Conservation (phyloP, 106 monocot genomes). For the Apostasia shenzhenica region DNA sequence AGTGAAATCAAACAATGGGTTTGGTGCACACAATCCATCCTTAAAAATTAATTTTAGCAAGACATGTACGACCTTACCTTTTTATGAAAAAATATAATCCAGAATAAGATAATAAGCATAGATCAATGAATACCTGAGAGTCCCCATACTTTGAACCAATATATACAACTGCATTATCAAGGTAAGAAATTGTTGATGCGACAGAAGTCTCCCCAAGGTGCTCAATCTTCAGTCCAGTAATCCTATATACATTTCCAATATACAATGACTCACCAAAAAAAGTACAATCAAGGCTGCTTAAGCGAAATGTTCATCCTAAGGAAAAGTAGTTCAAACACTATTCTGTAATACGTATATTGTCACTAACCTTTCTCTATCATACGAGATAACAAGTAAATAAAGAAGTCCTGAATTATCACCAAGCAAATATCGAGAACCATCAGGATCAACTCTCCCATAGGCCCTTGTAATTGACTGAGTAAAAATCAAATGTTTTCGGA, state of each 20-base stretch:
- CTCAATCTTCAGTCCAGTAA: slow-evolving; percentile 96
- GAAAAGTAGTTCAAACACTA: neutral
- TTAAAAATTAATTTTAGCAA: neutral
- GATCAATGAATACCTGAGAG: slow-evolving; percentile 59
- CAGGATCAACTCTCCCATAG: slow-evolving; percentile 94
- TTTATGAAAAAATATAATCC: neutral
- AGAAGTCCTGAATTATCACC: slow-evolving; percentile 89
- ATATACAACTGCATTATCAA: slow-evolving; percentile 97
- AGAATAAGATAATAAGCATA: neutral
- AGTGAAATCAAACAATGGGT: too few species aligned
- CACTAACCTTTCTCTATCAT: slow-evolving; percentile 79
- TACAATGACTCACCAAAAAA: neutral
- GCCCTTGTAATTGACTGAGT: slow-evolving; percentile 92
- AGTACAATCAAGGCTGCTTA: neutral
- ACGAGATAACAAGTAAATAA: slow-evolving; percentile 87
- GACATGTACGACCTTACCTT: neutral
- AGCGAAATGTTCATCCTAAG: neutral
- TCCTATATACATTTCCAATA: slow-evolving; percentile 29
- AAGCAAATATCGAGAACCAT: slow-evolving; percentile 96
- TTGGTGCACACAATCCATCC: neutral
- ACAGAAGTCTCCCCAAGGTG: slow-evolving; percentile 89
- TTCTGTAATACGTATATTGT: neutral
- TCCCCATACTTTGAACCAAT: slow-evolving; percentile 98
- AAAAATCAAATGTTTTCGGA: slow-evolving; percentile 2
- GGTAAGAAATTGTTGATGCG: slow-evolving; percentile 96